Conservation (phyloP, 192 early-diverging fungal genomes). For the Kappamyces sp. region DNA sequence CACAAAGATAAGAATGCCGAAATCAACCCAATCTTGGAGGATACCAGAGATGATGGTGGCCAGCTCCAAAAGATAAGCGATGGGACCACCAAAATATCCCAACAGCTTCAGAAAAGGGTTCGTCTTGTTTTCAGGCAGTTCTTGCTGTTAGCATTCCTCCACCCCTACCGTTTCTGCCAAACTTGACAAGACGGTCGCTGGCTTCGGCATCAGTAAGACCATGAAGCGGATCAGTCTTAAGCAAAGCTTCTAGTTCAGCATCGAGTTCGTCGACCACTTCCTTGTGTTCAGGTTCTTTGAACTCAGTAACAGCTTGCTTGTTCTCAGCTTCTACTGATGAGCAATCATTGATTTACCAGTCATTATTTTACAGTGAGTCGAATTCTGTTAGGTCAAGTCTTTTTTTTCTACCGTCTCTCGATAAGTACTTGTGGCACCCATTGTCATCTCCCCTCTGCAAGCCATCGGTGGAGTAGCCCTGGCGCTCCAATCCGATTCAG, state of each 20-base stretch:
- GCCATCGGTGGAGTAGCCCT: no score
- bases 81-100: slow-evolving; percentile 82
- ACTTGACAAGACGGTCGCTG: slow-evolving; percentile 59
- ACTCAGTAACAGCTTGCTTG: neutral
- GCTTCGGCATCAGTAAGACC: slow-evolving; percentile 74
- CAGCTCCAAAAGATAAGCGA: slow-evolving; percentile 86
- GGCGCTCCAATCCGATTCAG: no score
- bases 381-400: no score
- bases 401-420: no score
- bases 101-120: slow-evolving; percentile 84
- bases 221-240: slow-evolving; percentile 71
- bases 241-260: slow-evolving; percentile 28
- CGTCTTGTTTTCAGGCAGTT: slow-evolving; percentile 70
- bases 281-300: slow-evolving; percentile 31
- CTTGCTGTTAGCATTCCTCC: neutral
- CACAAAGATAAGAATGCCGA: slow-evolving; percentile 78
- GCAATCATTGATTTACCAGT: no score
- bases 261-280: slow-evolving; percentile 33
- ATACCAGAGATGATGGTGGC: slow-evolving; percentile 77
- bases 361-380: no score
- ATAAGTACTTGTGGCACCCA: no score
- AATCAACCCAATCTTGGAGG: slow-evolving; percentile 78
- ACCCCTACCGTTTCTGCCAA: slow-evolving; percentile 68
- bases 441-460: no score
- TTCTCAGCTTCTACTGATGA: no score